Conservation (phyloP, 2,329 filamentous ascomycete genomes). For the Colletotrichum sp. region DNA sequence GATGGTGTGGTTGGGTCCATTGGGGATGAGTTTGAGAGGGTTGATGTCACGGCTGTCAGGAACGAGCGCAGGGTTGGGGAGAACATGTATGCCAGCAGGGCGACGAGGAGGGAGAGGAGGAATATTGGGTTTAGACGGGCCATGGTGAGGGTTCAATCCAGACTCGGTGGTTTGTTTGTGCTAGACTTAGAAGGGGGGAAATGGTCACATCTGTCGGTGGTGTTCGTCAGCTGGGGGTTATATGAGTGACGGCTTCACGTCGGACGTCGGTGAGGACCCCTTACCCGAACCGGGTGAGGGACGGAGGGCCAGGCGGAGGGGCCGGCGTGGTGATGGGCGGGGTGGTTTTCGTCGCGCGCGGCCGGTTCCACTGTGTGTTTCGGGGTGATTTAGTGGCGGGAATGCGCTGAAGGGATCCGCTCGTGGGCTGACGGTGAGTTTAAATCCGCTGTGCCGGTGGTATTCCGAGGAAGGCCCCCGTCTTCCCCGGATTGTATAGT, state of each 20-base stretch:
- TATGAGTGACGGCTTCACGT: not conserved
- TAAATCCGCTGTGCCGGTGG: not conserved
- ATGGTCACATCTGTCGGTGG: rapidly evolving
- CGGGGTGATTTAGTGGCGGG: not conserved
- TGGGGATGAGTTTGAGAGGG: not conserved
- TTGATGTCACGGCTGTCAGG: not conserved
- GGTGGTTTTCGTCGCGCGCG: constrained; percentile 17
- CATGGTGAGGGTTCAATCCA: not conserved
- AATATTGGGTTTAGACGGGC: not conserved
- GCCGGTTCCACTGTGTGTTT: constrained; percentile 4
- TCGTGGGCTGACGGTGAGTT: not conserved
- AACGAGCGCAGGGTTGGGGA: not conserved
- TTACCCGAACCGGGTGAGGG: not conserved
- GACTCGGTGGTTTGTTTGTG: not conserved
- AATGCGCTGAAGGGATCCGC: not conserved
- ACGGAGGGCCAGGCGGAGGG: not conserved
- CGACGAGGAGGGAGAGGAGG: not conserved
- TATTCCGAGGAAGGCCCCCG: not conserved
- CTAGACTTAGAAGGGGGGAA: not conserved
- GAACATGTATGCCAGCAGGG: not conserved
- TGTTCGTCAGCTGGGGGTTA: not conserved
- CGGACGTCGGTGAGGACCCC: not conserved
- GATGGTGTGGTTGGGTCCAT: not conserved
- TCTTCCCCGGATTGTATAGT: not conserved
- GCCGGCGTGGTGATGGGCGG: not conserved